Evolutionary conservation across 768 basidiomycete species (phyloP), one percentile per base, ranked within the genome.

Genomic region (Gloeopeniophorella convolvens): DNA sequence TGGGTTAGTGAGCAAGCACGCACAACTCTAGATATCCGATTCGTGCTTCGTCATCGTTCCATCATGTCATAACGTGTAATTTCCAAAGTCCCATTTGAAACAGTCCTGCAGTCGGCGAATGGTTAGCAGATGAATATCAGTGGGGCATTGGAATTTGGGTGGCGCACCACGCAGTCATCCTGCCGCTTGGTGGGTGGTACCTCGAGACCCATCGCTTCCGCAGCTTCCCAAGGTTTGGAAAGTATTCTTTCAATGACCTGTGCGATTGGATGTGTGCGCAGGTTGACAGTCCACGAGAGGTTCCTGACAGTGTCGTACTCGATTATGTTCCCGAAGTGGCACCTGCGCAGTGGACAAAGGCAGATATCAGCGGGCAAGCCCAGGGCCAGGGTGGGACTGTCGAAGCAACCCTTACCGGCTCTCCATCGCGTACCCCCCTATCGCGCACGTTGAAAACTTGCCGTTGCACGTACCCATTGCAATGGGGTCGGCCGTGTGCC

Each of bases 401-500:
- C n/a, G n/a, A n/a, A n/a, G n/a, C n/a, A n/a, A n/a, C n/a, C n/a
- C n/a, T n/a, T n/a, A 79, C 72, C 71, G 72, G 2, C 82, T 77
- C 68, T 93, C 90, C 66, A 93, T 70, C 0, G 91, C 95, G 57
- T 88, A 94, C 1, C 95, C 94, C 0, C 72, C 90, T 30, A 89
- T 76, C n/a, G 84, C 80, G 65, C 95, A 99, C 0, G 78, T 67
- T 0, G 87, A 93, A 11, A 76, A 70, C 0, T 85, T 71, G 11
- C 90, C 91, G 10, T 72, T 92, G 61, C 90, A 93, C 0, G 74
- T 74, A 3, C 88, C 89, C 79, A 88, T 87, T 2, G 94, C 77
- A 30, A 97, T 89, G 0, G 94, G 94, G 71, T 98, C 95, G 24
- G 85, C 94, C 1, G 87, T 97, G 62, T 97, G 87, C 61, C 88